phyloP scores from a whole-genome alignment of 345 rosid species.

The Dipteronia sinensis region DNA sequence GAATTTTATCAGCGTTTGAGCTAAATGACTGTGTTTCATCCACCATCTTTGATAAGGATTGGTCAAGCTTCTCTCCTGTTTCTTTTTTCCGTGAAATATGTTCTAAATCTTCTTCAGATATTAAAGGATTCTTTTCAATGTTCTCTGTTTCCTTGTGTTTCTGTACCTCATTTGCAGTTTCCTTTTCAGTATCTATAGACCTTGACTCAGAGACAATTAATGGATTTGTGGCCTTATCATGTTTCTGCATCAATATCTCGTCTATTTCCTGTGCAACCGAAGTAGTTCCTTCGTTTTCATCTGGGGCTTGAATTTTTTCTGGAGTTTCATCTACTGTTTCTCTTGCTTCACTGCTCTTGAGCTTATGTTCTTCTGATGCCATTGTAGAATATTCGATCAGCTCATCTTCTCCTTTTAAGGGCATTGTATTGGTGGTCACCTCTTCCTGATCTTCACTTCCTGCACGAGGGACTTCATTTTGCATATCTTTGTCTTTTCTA shows the following conservation, averaged over 20 bases:
- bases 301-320: not conserved
- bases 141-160: constrained; percentile 13
- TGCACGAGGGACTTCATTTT: constrained; percentile 12
- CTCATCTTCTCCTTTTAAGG: constrained; percentile 15
- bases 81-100: constrained; percentile 6
- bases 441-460: constrained; percentile 11
- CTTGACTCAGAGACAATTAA: constrained; percentile 19
- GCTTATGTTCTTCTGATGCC: constrained; percentile 25
- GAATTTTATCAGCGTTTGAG: constrained; percentile 1
- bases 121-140: not conserved
- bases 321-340: constrained; percentile 17
- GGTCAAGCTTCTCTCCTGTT: constrained; percentile 13
- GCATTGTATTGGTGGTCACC: not conserved
- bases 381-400: too few relatives aligned
- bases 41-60: not conserved
- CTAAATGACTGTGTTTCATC: constrained; percentile 1
- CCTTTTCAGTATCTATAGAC: constrained; percentile 19
- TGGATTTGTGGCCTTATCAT: constrained; percentile 13
- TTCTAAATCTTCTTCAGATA: constrained; percentile 12
- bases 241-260: not conserved
- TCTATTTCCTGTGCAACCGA: constrained; percentile 3
- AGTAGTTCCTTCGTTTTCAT: constrained; percentile 25
- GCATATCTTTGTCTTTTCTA: not conserved
- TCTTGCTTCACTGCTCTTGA: constrained; percentile 18
- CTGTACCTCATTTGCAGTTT: constrained; percentile 15